Evolutionary conservation across 495 filamentous ascomycete species (phyloP), one percentile per base, ranked within the genome.

Genomic region (Viridothelium virens): DNA sequence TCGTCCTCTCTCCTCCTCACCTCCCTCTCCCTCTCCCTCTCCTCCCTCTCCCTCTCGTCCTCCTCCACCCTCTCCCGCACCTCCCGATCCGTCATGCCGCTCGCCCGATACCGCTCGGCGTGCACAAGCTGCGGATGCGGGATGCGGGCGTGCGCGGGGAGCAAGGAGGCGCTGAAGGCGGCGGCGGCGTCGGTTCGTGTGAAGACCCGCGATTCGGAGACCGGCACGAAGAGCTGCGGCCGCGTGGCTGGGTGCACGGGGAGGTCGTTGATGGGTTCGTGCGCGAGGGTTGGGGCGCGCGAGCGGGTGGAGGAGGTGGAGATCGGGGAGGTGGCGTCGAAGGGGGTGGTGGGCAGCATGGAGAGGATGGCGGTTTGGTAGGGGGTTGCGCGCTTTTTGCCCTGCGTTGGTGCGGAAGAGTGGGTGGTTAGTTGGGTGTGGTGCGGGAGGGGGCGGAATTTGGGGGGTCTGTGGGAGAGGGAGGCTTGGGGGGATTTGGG

Each of bases 201-300:
- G 76, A 96, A 97, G 44, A 87, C 79, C 31, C 91, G 87, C 18
- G 92, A 96, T 77, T 98, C 94, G 10, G 94, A 89, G 59, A 87
- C 85, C 3, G 95, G 94, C 74, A 90, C 84, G 78, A 97, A 98
- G 48, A 96, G 84, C 78, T 97, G 94, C 65, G 87, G 83, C 61
- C 83, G 82, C 0, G 94, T 96, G 61, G 84, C 75, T 37, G 84
- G 84, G 77, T 97, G 92, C 38, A 91, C 86, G 65, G 88, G 87
- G 7, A 98, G 84, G 73, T 96, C 92, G 77, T 96, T 96, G 76
- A 96, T 93, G 59, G 87, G 81, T 81, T 98, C 94, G 74, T 95
- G n/a, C n/a, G n/a, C n/a, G n/a, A n/a, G n/a, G n/a, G n/a, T n/a
- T n/a, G n/a, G n/a, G n/a, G n/a, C n/a, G n/a, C n/a, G n/a, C n/a